phyloP scores from a whole-genome alignment of 768 basidiomycete species.

The Gyrodon lividus region DNA sequence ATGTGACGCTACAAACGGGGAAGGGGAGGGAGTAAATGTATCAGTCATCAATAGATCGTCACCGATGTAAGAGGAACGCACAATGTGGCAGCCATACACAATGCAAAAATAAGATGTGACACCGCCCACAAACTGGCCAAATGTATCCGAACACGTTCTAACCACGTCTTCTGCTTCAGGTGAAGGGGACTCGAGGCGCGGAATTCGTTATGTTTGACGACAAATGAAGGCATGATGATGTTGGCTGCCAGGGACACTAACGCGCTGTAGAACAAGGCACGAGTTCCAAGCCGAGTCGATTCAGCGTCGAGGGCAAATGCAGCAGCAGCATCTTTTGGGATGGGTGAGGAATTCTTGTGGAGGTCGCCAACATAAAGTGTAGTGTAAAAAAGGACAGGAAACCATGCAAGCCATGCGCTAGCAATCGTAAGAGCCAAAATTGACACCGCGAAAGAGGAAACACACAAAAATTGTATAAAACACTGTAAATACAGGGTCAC shows the following conservation, averaged over 20 bases:
- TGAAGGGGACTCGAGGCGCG: constrained; percentile 15
- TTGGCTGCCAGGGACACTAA: constrained; percentile 67
- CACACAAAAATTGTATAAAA: constrained; percentile 78
- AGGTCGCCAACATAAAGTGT: constrained; percentile 87
- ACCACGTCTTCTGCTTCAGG: constrained; percentile 25
- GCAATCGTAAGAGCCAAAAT: constrained; percentile 1
- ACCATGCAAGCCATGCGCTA: constrained; percentile 89
- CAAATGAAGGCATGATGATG: constrained; percentile 68
- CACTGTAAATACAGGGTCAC: constrained; percentile 45
- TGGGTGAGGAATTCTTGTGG: constrained; percentile 53
- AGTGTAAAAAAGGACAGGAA: constrained; percentile 87
- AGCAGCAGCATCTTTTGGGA: constrained; percentile 29
- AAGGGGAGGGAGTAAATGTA: constrained; percentile 5
- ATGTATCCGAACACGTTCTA: constrained; percentile 52
- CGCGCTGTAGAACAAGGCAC: constrained; percentile 79
- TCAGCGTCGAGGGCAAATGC: constrained; percentile 52
- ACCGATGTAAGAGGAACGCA: constrained; percentile 42
- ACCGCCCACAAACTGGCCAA: constrained; percentile 76
- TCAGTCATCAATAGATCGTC: constrained; percentile 15
- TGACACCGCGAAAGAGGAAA: constrained; percentile 1
- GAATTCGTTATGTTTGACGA: constrained; percentile 26
- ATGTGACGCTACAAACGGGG: constrained; percentile 55
- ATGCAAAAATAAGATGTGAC: constrained; percentile 70
- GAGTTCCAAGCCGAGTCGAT: constrained; percentile 79
- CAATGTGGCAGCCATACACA: constrained; percentile 82